These are phyloP conservation scores for Limnanthes douglasii DNA, from an alignment of 345 rosid species.

Conservation along the genomic window DNA sequence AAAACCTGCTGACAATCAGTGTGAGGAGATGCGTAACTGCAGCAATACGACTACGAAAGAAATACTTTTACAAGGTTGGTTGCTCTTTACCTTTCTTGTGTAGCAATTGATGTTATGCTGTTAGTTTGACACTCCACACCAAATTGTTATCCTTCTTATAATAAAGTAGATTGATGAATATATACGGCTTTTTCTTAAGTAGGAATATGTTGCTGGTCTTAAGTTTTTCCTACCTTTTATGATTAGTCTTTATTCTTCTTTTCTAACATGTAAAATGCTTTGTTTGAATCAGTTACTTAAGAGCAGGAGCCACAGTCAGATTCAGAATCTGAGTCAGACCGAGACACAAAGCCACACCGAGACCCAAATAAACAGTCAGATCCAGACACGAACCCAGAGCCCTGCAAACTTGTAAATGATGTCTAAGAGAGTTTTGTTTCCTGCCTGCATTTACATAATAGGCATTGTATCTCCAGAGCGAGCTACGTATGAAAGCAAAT, in stretches of 20 bases:
- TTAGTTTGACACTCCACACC: neutral
- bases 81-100: slow-evolving; percentile 1
- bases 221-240: neutral
- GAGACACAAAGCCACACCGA: slow-evolving; percentile 9
- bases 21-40: slow-evolving; percentile 50
- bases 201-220: neutral
- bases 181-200: neutral
- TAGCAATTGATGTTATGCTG: too few relatives aligned
- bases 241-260: slow-evolving; percentile 4
- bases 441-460: too few relatives aligned
- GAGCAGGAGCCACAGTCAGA: slow-evolving; percentile 18
- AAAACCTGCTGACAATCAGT: slow-evolving; percentile 52
- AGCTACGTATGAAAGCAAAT: too few relatives aligned
- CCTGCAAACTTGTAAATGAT: too few relatives aligned
- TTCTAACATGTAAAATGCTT: slow-evolving; percentile 11
- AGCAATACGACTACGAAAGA: slow-evolving; percentile 79
- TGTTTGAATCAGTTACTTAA: slow-evolving; percentile 37
- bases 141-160: neutral
- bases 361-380: slow-evolving; percentile 14
- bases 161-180: neutral
- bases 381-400: slow-evolving; percentile 10
- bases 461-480: too few relatives aligned
- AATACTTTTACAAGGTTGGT: slow-evolving; percentile 66
- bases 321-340: slow-evolving; percentile 10
- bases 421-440: too few relatives aligned